Percentiles rank a stretch among this genome's conserved stretches.
phyloP scores from a whole-genome alignment of 2,329 filamentous ascomycete genomes.

The Botrytis aclada region DNA sequence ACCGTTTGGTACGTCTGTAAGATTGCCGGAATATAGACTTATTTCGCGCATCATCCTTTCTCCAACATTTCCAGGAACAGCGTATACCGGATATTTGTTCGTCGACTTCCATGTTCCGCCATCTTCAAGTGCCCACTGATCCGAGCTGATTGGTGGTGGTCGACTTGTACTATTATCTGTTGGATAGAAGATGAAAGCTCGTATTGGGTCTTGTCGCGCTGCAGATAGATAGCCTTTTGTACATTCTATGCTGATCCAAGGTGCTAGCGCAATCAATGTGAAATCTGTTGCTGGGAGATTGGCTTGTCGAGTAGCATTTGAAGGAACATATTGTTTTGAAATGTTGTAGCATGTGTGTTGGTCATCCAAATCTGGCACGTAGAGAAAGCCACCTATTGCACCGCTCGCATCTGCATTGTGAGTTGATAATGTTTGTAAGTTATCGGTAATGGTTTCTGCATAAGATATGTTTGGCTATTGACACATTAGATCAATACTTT shows the following conservation, averaged over 20 bases:
- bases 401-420: slow-evolving; percentile 59
- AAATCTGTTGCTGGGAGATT: slow-evolving; percentile 69
- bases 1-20: slow-evolving; percentile 59
- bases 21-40: slow-evolving; percentile 72
- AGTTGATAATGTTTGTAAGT: slow-evolving; percentile 73
- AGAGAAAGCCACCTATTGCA: slow-evolving; percentile 74
- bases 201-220: slow-evolving; percentile 55
- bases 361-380: slow-evolving; percentile 67
- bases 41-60: slow-evolving; percentile 67
- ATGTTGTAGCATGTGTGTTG: slow-evolving; percentile 60
- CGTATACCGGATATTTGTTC: slow-evolving; percentile 80
- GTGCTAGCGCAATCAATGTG: slow-evolving; percentile 76
- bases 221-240: slow-evolving; percentile 68
- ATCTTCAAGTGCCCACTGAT: slow-evolving; percentile 69
- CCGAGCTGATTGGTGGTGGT: slow-evolving; percentile 63
- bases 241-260: slow-evolving; percentile 77
- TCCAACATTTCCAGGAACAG: slow-evolving; percentile 67
- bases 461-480: slow-evolving; percentile 36
- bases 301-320: slow-evolving; percentile 68
- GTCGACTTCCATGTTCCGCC: slow-evolving; percentile 65
- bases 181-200: slow-evolving; percentile 62
- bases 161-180: slow-evolving; percentile 54
- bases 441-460: slow-evolving; percentile 44
- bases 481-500: neutral
- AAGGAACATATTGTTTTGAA: slow-evolving; percentile 64